Evolutionary conservation across 768 basidiomycete species (phyloP), one percentile per base, ranked within the genome.

Genomic region (Amanita rubescens): DNA sequence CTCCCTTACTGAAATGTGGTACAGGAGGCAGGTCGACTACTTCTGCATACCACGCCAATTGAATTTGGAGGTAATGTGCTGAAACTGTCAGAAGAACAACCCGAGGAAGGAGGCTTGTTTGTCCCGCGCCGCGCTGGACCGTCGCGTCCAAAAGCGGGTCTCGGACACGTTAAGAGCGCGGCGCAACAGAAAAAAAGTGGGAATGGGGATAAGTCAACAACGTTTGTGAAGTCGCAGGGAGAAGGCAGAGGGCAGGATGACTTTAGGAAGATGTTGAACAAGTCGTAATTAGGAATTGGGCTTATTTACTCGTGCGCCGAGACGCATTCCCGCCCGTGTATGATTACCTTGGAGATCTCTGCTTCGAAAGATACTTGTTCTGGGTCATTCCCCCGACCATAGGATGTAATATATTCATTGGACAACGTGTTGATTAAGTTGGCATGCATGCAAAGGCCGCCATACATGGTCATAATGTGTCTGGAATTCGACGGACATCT

Each of bases 1-100:
- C 11, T n/a, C 14, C 27, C 30, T 25, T 17, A 49, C 33, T 50
- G 10, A 35, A 48, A 24, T 30, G 12, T 51, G 10, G 20, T 60
- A 15, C 58, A 95, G 93, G 94, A 94, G 67, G 90, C 84, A 3
- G 90, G 91, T 32, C 84, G 84, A 58, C 68, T 95, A 3, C 66
- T 96, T 6, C 72, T 96, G 22, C 76, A 78, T 7, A 61, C 82
- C 3, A 86, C 90, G 38, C 81, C 90, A 14, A 74, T 96, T 51
- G 63, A 81, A 10, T 89, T 90, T 69, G 77, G 79, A 42, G 88
- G 80, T 2, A 71, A 75, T 19, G 69, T 69, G 1, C 69, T 97
- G 35, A 62, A 78, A 37, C 65, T 97, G 47, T 68, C 72, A 0
- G 86, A 87, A 60, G 82, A 82, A 56, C 27, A 30, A 30, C 67